Percentiles rank a stretch among this genome's conserved stretches.
These are phyloP conservation scores for Zizania latifolia DNA, from an alignment of 176 grass and related monocot species.

Conservation along the genomic window DNA sequence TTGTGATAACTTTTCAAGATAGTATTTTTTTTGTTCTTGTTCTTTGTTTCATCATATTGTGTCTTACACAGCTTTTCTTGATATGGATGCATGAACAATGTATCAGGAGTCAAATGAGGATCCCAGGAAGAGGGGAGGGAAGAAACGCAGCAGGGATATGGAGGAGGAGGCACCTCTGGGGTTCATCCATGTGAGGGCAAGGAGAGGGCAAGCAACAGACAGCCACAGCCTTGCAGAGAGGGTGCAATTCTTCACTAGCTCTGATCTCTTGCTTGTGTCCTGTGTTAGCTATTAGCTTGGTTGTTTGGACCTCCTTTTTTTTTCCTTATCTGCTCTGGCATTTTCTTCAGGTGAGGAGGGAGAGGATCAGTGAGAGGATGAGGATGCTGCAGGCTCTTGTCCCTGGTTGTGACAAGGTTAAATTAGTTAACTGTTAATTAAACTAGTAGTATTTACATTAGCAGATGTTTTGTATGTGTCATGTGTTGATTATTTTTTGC, in stretches of 20 bases:
- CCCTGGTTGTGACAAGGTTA: slow-evolving; percentile 91
- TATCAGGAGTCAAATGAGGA: slow-evolving; percentile 51
- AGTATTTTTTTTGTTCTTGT: background rate
- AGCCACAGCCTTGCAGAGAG: slow-evolving; percentile 96
- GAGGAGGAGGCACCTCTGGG: slow-evolving; percentile 53
- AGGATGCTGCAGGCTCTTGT: slow-evolving; percentile 90
- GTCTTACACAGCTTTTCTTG: background rate
- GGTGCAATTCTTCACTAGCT: slow-evolving; percentile 31
- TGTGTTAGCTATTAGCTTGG: background rate
- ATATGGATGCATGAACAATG: slow-evolving; percentile 27
- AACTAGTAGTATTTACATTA: background rate
- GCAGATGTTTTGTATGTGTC: background rate
- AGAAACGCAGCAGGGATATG: slow-evolving; percentile 30
- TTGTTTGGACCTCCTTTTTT: slow-evolving; percentile 31
- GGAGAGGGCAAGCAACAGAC: slow-evolving; percentile 93
- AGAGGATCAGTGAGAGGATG: slow-evolving; percentile 96
- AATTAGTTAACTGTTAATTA: background rate
- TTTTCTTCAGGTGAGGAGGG: slow-evolving; percentile 79
- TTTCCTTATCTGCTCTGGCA: slow-evolving; percentile 5
- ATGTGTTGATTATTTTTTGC: too few species aligned
- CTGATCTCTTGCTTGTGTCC: slow-evolving; percentile 1
- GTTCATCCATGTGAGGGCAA: slow-evolving; percentile 97
- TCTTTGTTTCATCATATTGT: background rate
- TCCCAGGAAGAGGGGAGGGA: slow-evolving; percentile 47
- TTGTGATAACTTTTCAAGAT: background rate